A percentile compares a stretch with the other conserved stretches of the same genome.
These are phyloP conservation scores for Eucalyptus cloeziana DNA, from an alignment of 345 rosid genomes.

Conservation along the genomic window DNA sequence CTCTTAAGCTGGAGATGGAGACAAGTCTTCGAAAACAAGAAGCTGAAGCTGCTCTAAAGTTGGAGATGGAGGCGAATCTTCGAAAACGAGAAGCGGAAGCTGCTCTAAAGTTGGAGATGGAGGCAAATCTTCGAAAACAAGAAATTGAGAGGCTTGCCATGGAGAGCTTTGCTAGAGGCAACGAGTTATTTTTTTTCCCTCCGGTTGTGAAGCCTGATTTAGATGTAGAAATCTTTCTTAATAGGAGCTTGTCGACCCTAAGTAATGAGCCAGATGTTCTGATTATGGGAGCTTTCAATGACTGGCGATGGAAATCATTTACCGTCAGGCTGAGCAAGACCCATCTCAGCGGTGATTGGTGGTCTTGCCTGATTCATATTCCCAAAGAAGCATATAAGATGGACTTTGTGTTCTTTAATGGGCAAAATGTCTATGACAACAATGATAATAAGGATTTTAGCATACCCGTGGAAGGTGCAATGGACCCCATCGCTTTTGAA, in stretches of 20 bases:
- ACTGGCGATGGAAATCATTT: constrained; percentile 88
- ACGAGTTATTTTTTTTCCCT: constrained; percentile 66
- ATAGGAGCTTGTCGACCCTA: constrained; percentile 50
- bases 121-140: constrained; percentile 13
- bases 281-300: constrained; percentile 87
- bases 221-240: constrained; percentile 69
- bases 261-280: constrained; percentile 47
- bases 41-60: constrained; percentile 24
- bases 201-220: constrained; percentile 35
- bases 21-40: not conserved
- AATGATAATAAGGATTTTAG: constrained; percentile 60
- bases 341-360: constrained; percentile 67
- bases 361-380: constrained; percentile 69
- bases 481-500: constrained; percentile 66
- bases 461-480: constrained; percentile 58
- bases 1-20: not conserved
- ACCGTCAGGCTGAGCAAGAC: constrained; percentile 53
- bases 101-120: not conserved
- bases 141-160: constrained; percentile 55
- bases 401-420: constrained; percentile 87
- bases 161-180: constrained; percentile 28
- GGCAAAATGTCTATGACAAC: constrained; percentile 64
- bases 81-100: constrained; percentile 8
- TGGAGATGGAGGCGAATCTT: constrained; percentile 24
- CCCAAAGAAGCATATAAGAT: constrained; percentile 87